These are phyloP conservation scores for Micractinium sp. DNA, from an alignment of 139 green algal genomes.

Conservation along the genomic window DNA sequence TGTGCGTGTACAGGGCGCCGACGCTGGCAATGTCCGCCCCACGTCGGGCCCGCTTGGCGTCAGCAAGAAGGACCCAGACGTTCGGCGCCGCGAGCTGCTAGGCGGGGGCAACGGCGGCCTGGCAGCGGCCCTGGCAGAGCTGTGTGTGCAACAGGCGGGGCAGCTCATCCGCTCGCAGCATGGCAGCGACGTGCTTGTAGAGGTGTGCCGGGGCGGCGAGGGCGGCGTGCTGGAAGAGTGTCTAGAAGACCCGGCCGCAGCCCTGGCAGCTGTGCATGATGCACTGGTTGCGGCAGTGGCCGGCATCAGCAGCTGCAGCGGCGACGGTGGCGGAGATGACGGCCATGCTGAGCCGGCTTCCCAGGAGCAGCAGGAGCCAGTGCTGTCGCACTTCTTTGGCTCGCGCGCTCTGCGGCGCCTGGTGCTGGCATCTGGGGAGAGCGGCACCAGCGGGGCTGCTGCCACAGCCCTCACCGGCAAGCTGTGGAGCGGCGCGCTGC, in stretches of 20 bases:
- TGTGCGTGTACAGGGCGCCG: background rate
- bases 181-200: constrained; percentile 61
- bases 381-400: constrained; percentile 66
- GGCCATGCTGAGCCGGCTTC: background rate
- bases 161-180: constrained; percentile 59
- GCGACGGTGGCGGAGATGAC: background rate
- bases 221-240: constrained; percentile 59
- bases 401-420: constrained; percentile 67
- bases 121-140: constrained; percentile 47
- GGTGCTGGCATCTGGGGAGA: constrained; percentile 50
- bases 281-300: constrained; percentile 58
- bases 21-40: background rate
- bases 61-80: constrained; percentile 78
- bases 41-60: constrained; percentile 57
- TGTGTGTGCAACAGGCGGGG: constrained; percentile 36
- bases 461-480: constrained; percentile 32
- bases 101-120: constrained; percentile 56
- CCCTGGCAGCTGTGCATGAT: constrained; percentile 59
- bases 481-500: constrained; percentile 55
- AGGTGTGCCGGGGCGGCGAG: constrained; percentile 71
- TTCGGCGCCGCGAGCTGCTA: constrained; percentile 77
- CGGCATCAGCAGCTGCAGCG: background rate
- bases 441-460: constrained; percentile 17
- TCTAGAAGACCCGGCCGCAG: constrained; percentile 21
- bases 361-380: background rate